Conservation (phyloP, 2,329 filamentous ascomycete species). For the Verticillium albo-atrum region DNA sequence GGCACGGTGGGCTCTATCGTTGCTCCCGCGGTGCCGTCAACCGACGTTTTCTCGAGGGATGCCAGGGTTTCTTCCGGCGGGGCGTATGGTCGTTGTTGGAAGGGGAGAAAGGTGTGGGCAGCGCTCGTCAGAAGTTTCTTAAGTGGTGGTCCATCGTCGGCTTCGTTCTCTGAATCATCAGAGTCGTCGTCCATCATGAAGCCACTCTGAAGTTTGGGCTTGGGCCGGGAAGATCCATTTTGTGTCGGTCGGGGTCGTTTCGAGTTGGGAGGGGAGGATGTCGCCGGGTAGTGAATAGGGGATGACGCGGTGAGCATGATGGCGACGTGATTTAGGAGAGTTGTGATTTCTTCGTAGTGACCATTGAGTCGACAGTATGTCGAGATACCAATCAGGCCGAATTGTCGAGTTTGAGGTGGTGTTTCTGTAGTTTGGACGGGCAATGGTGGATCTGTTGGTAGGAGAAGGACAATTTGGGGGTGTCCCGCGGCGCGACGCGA, state of each 20-base stretch:
- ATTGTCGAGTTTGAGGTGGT: background rate
- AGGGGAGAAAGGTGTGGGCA: background rate
- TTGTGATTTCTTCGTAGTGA: background rate
- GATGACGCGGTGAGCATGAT: constrained; percentile 59
- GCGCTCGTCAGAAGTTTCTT: constrained; percentile 11
- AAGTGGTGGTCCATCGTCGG: constrained; percentile 13
- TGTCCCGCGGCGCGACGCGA: constrained; percentile 10
- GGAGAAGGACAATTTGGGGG: background rate
- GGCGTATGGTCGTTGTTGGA: background rate
- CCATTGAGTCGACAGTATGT: background rate
- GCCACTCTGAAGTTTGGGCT: constrained; percentile 28
- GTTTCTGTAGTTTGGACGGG: background rate
- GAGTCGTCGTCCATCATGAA: constrained; percentile 32
- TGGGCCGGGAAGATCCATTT: constrained; percentile 24
- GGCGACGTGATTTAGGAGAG: background rate
- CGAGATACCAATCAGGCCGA: background rate
- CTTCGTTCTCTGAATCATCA: constrained; percentile 26
- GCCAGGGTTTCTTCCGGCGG: too few species aligned
- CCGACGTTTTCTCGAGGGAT: background rate
- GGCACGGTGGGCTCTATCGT: background rate
- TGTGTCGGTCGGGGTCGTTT: constrained; percentile 32
- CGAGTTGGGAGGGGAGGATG: constrained; percentile 32
- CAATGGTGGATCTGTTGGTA: background rate
- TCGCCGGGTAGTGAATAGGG: constrained; percentile 50
- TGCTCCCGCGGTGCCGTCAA: background rate